These are phyloP conservation scores for Periconia macrospinosa DNA, from an alignment of 2,329 filamentous ascomycete species.

Conservation along the genomic window DNA sequence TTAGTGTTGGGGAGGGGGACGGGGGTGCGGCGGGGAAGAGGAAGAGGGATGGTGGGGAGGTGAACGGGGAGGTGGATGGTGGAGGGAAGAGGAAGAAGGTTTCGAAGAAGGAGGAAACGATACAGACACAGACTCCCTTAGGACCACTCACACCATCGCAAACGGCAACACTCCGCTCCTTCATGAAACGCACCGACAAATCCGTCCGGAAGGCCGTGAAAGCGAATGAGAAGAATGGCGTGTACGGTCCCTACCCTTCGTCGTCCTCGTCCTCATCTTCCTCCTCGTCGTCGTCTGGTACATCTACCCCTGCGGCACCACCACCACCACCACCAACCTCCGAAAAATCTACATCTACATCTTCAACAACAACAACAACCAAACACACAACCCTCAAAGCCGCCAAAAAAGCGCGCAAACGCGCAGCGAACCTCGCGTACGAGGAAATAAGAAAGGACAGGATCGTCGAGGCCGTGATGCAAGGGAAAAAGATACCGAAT, in stretches of 20 bases:
- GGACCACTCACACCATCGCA: constrained; percentile 4
- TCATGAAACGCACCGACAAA: background rate
- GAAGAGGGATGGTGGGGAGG: constrained; percentile 16
- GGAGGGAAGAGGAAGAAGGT: constrained; percentile 8
- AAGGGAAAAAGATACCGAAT: constrained; percentile 15
- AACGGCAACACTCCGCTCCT: constrained; percentile 1
- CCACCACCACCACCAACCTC: constrained; percentile 1
- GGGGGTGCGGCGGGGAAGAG: constrained; percentile 17
- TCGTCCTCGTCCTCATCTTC: background rate
- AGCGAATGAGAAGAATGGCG: constrained; percentile 9
- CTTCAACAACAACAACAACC: too few relatives aligned
- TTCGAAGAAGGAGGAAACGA: constrained; percentile 14
- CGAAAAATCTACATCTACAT: constrained; percentile 1
- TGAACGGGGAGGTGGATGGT: constrained; percentile 21
- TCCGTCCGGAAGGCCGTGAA: constrained; percentile 10
- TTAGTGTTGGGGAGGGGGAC: constrained; percentile 27
- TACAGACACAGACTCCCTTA: constrained; percentile 4
- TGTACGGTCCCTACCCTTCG: constrained; percentile 1
- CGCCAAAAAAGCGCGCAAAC: constrained; percentile 6
- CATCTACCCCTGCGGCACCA: background rate
- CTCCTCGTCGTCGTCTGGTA: too few relatives aligned
- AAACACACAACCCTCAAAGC: constrained; percentile 3
- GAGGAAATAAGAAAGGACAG: constrained; percentile 9
- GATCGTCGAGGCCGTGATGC: constrained; percentile 9
- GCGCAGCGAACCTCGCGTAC: constrained; percentile 11